Evolutionary conservation across 208 protist species (phyloP), one percentile per base, ranked within the genome.

Genomic region (Leptomonas pyrrhocoris): DNA sequence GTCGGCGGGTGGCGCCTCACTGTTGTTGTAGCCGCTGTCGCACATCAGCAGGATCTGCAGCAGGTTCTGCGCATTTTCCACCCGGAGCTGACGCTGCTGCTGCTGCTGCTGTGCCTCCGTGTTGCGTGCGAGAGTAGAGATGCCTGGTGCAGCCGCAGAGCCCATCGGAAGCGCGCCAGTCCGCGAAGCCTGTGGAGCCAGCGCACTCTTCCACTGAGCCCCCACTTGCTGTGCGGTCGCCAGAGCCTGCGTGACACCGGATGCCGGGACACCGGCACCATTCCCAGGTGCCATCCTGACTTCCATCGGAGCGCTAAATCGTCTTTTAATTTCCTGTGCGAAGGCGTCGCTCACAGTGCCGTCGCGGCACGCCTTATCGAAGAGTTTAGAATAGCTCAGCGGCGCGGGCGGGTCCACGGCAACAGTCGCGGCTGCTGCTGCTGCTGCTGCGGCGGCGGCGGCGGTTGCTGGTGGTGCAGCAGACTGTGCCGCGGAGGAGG

Each of bases 1-100:
- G 83, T 53, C 45, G 53, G 54, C 66, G 77, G 53, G 60, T 15
- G 80, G 74, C 1, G 71, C 64, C 28, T 65, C 75, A 25, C 27
- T 40, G 46, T 81, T 86, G 74, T 81, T 78, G 77, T 62, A 80
- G 36, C 78, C 79, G 61, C 84, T 86, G 61, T 86, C 69, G 54
- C 81, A 86, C 56, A 72, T 55, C 19, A 83, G 61, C 55, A 90
- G 73, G 27, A 85, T 40, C 21, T 74, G 56, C 19, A 90, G 72
- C 25, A 86, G 59, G 46, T 78, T 64, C 23, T 45, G 65, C 6
- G 72, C 55, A 16, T 54, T 46, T 27, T 59, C 69, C 4, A 68
- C 68, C 55, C 79, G 62, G 27, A 61, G 46, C 36, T 60, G 59
- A 8, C 55, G 74, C 40, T 28, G 74, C 54, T 80, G 61, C 43